Conservation (phyloP, 2,329 filamentous ascomycete species). For the Cadophora luteo-olivacea region DNA sequence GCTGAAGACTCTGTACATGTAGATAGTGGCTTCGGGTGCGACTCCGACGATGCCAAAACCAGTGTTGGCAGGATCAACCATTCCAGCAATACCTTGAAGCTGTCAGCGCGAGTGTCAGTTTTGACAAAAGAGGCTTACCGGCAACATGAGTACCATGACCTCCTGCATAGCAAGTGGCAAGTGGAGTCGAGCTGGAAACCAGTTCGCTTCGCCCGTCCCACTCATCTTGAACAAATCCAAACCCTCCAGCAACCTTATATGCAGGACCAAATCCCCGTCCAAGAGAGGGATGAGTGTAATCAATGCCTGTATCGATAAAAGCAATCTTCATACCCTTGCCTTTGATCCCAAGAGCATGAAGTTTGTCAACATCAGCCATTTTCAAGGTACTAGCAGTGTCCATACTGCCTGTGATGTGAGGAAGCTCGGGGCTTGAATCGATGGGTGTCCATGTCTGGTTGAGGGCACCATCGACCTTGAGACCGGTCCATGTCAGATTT, state of each 20-base stretch:
- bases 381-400: constrained; percentile 2
- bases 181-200: background rate
- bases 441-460: constrained; percentile 4
- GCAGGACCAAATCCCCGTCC: constrained; percentile 68
- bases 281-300: constrained; percentile 68
- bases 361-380: constrained; percentile 45
- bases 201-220: constrained; percentile 14
- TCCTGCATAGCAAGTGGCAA: background rate
- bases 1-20: constrained; percentile 24
- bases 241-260: constrained; percentile 63
- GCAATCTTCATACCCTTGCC: constrained; percentile 54
- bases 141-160: constrained; percentile 33
- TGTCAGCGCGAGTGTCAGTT: background rate
- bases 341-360: constrained; percentile 52
- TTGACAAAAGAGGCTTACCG: constrained; percentile 28
- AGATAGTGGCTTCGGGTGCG: background rate
- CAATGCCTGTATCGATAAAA: constrained; percentile 51
- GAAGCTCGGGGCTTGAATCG: background rate
- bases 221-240: constrained; percentile 62
- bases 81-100: constrained; percentile 31
- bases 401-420: background rate
- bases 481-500: background rate
- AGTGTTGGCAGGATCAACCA: constrained; percentile 32
- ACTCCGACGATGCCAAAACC: constrained; percentile 7
- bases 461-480: constrained; percentile 1